These are phyloP conservation scores for Plenodomus lindquistii DNA, from an alignment of 2,329 filamentous ascomycete genomes.

Conservation along the genomic window DNA sequence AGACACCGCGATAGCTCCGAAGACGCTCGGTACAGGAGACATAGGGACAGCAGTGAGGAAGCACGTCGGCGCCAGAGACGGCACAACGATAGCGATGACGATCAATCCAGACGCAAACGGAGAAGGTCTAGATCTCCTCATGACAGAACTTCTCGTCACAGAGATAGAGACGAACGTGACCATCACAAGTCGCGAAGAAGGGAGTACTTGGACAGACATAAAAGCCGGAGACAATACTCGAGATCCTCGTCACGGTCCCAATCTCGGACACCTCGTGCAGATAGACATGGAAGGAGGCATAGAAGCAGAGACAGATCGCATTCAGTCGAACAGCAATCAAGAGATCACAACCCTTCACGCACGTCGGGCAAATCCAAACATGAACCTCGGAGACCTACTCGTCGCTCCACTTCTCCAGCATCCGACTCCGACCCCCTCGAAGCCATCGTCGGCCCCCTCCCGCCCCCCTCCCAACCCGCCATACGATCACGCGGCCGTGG, in stretches of 20 bases:
- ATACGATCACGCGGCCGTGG: conserved; percentile 48
- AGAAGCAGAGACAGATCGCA: conserved; percentile 13
- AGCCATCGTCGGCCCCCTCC: conserved; percentile 73
- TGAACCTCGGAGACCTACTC: conserved; percentile 2
- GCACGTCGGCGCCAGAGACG: conserved; percentile 18
- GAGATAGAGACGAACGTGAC: conserved; percentile 14
- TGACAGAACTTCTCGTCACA: conserved; percentile 8
- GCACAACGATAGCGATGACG: conserved; percentile 16
- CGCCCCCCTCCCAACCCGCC: conserved; percentile 53
- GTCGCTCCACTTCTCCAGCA: conserved; percentile 16
- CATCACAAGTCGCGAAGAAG: conserved; percentile 9
- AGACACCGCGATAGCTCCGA: conserved; percentile 7
- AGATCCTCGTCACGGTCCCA: conserved; percentile 21
- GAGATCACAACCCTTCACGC: background rate
- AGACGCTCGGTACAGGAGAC: conserved; percentile 2
- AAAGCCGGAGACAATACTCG: conserved; percentile 21
- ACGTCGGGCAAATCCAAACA: background rate
- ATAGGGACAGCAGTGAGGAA: conserved; percentile 18
- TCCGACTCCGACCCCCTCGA: conserved; percentile 72
- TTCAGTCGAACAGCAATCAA: conserved; percentile 10
- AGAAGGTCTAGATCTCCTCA: conserved; percentile 20
- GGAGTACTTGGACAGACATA: conserved; percentile 12
- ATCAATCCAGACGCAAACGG: conserved; percentile 15
- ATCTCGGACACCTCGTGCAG: conserved; percentile 21
- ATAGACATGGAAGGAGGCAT: conserved; percentile 12